A percentile compares a stretch with the other conserved stretches of the same genome.
These are phyloP conservation scores for Brassica balearica DNA, from an alignment of 441 rosid species.

Conservation along the genomic window DNA sequence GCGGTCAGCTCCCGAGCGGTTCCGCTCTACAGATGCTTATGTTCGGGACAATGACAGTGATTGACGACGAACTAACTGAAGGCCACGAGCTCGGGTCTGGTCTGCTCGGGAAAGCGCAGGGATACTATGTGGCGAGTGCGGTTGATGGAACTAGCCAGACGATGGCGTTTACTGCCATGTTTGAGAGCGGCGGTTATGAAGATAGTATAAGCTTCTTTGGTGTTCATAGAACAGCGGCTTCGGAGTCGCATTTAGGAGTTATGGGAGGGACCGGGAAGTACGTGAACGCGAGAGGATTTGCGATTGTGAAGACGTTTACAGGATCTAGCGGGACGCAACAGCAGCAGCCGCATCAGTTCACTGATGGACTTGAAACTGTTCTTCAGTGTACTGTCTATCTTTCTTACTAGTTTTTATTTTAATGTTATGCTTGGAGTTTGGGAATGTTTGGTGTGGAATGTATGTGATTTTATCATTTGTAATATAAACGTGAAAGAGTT, in stretches of 20 bases:
- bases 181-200: constrained; percentile 59
- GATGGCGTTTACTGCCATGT: constrained; percentile 72
- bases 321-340: constrained; percentile 50
- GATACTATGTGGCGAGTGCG: constrained; percentile 69
- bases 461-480: constrained; percentile 32
- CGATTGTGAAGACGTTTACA: constrained; percentile 60
- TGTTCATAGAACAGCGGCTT: constrained; percentile 58
- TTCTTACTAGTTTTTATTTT: constrained; percentile 43
- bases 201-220: constrained; percentile 75
- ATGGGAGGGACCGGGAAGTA: constrained; percentile 84
- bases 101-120: constrained; percentile 69
- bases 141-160: constrained; percentile 73
- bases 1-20: constrained; percentile 60
- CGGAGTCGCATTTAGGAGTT: constrained; percentile 68
- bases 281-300: constrained; percentile 68
- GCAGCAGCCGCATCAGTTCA: constrained; percentile 47
- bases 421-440: constrained; percentile 8
- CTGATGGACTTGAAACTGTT: constrained; percentile 71
- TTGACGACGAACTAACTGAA: constrained; percentile 70
- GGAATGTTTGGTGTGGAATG: constrained; percentile 27
- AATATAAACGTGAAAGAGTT: constrained; percentile 20
- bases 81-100: constrained; percentile 72
- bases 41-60: constrained; percentile 76
- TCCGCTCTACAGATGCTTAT: constrained; percentile 61
- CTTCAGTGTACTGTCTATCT: constrained; percentile 59